These are phyloP conservation scores for Hypoxylon sp. DNA, from an alignment of 2,329 filamentous ascomycete species.

Conservation along the genomic window DNA sequence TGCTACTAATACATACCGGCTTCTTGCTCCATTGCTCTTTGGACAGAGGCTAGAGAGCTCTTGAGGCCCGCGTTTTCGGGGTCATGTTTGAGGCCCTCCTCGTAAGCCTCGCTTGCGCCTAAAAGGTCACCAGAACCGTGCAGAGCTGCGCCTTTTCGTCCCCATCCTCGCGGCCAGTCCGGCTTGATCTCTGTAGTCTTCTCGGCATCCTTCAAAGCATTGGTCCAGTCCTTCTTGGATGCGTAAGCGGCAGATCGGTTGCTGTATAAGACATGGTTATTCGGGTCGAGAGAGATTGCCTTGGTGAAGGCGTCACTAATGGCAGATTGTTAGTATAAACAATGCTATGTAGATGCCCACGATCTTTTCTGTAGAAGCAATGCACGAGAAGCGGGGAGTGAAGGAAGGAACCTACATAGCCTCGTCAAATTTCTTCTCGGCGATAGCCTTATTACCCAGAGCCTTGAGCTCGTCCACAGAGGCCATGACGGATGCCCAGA, in stretches of 20 bases:
- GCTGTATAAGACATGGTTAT: constrained; percentile 97
- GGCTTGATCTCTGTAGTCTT: constrained; percentile 96
- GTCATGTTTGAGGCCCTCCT: constrained; percentile 94
- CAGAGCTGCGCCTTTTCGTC: constrained; percentile 90
- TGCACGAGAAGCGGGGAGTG: too few species aligned
- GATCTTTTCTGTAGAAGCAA: constrained; percentile 3
- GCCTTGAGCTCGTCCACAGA: constrained; percentile 89
- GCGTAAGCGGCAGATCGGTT: constrained; percentile 92
- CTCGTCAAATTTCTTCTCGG: constrained; percentile 95
- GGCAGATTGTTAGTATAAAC: constrained; percentile 12
- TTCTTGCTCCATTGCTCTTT: constrained; percentile 89
- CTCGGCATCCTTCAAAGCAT: constrained; percentile 88
- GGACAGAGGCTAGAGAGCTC: constrained; percentile 85
- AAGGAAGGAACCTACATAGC: constrained; percentile 80
- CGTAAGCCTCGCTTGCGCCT: constrained; percentile 89
- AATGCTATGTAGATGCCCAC: not conserved
- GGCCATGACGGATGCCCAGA: constrained; percentile 62
- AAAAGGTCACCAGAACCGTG: constrained; percentile 90
- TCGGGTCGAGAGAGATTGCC: constrained; percentile 88
- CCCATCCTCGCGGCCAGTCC: constrained; percentile 98
- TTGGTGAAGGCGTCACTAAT: constrained; percentile 93
- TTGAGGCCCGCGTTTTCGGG: constrained; percentile 93
- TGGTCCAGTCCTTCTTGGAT: constrained; percentile 89
- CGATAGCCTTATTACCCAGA: constrained; percentile 98
- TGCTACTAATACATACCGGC: constrained; percentile 56